Conservation (phyloP, 371 early-diverging fungal genomes). For the Mucor piriformis region DNA sequence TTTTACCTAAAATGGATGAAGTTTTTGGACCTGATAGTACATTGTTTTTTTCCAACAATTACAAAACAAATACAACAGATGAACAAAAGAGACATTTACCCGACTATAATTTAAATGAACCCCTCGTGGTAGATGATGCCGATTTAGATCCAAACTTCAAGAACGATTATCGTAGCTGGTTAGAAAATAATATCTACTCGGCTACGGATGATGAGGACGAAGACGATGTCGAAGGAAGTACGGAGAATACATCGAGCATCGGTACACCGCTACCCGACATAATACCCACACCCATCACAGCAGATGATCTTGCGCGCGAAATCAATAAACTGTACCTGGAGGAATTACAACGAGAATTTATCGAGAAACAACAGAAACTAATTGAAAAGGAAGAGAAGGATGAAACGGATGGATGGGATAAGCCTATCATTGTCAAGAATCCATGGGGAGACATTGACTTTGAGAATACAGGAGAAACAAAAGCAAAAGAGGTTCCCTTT, state of each 20-base stretch:
- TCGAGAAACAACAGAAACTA: constrained; percentile 8
- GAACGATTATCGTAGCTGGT: constrained; percentile 68
- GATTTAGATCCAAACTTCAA: constrained; percentile 56
- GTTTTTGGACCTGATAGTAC: constrained; percentile 18
- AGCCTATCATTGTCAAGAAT: constrained; percentile 5
- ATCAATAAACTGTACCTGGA: constrained; percentile 37
- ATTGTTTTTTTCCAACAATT: constrained; percentile 1
- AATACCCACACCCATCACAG: constrained; percentile 18
- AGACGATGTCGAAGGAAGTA: constrained; percentile 4
- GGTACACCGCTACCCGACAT: constrained; percentile 24
- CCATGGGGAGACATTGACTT: constrained; percentile 1
- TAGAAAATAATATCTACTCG: constrained; percentile 61
- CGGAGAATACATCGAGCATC: background rate
- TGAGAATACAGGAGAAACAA: background rate
- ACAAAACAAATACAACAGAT: constrained; percentile 1
- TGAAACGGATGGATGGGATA: constrained; percentile 35
- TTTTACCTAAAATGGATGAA: constrained; percentile 44
- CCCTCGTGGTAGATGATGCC: constrained; percentile 19
- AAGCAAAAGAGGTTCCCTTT: background rate
- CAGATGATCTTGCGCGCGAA: constrained; percentile 17
- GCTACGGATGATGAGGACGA: constrained; percentile 16
- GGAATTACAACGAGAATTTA: constrained; percentile 33
- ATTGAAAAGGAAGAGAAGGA: background rate
- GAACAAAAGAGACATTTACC: constrained; percentile 10
- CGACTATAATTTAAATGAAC: constrained; percentile 25